Evolutionary conservation across 1,284 basidiomycete genomes (phyloP), one percentile per base, ranked within the genome.

Genomic region (Thelephora terrestris): DNA sequence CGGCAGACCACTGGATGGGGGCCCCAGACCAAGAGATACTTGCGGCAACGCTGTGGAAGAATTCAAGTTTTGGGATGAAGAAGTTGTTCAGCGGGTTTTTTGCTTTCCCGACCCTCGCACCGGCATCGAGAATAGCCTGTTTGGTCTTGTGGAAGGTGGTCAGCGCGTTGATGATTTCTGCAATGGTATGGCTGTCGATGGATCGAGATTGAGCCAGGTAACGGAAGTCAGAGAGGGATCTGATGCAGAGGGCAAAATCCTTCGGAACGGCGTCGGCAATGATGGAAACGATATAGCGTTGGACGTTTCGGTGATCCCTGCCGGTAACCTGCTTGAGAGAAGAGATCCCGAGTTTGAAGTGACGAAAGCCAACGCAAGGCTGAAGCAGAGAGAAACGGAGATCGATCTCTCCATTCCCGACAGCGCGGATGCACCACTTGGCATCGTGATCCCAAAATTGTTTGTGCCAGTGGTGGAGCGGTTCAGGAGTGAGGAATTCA

Each of bases 151-250:
- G 63, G 35, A 66, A 66, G 20, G 52, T 44, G 1, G 42, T 16
- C 1, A 66, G 50, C 5, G 58, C 52, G 10, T 38, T 39, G 9
- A 52, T 36, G 17, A 64, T 58, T 10, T 48, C 34, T 16, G 24
- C 18, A 20, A 50, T 50, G 2, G 45, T 47, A 18, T 44, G 34
- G 16, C 61, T 52, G 34, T 50, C 40, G 37, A 64, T 58, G 16
- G 52, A 42, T 4, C 45, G 55, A 2, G 55, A 43, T 50, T 66
- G 64, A 0, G 57, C 57, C 16, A 58, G 54, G 51, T 62, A 66
- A 10, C 56, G 49, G 47, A 68, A 69, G 37, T 68, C 60, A 35
- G 63, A 52, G 1, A 68, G 53, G 6, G 61, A 52, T 18, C 52
- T 50, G 10, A 69, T 43, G 0, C 56, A 58, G 18, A 50, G 51